Base-by-base conservation (phyloP, 129 eudicot species). In the Solidago caesia region DNA sequence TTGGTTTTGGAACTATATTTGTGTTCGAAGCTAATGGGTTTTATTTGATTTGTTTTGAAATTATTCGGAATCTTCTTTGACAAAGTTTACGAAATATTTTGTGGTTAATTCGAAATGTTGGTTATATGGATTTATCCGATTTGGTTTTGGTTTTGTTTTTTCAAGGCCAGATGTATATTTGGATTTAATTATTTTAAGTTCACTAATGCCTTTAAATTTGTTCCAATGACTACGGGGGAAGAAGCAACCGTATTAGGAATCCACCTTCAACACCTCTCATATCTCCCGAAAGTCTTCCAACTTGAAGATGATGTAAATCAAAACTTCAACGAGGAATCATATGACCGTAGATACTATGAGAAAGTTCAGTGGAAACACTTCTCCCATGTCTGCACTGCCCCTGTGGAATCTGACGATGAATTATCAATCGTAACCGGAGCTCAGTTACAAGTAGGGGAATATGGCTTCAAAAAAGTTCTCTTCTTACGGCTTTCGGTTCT, bases 311-410 rank as follows among this genome's bases (percentile, higher is more conserved):
- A 89, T 64, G 85, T 89, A 41, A 74, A 70, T 64, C 87, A 85
- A 47, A 84, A 80, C 80, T 77, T 73, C 61, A 84, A 57, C 52
- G 87, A 79, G 45, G 93, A 86, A 21, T 60, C 89, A 0, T 74
- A 85, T 49, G 99, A 88, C 62, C 96, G 96, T 12, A 78, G 82
- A 66, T 95, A 83, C 81, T 91, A 87, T 4, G 99, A 95, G 75
- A 95, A 95, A 77, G 99, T 95, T 44, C 94, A 87, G 58, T 95
- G 99, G 99, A 91, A 91, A 80, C 89, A 84, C 86, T 95, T 91
- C 80, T 95, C 99, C 56, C 99, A 95, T 68, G 93, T 95, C 51
- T 95, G 99, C 82, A 95, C 99, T 0, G 99, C 99, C 4, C 99
- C 99, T 2, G 96, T 95, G 43, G 97, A 95, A 69, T 79, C 99